Base-by-base conservation (phyloP, 768 basidiomycete genomes). In the Tylopilus sp. region DNA sequence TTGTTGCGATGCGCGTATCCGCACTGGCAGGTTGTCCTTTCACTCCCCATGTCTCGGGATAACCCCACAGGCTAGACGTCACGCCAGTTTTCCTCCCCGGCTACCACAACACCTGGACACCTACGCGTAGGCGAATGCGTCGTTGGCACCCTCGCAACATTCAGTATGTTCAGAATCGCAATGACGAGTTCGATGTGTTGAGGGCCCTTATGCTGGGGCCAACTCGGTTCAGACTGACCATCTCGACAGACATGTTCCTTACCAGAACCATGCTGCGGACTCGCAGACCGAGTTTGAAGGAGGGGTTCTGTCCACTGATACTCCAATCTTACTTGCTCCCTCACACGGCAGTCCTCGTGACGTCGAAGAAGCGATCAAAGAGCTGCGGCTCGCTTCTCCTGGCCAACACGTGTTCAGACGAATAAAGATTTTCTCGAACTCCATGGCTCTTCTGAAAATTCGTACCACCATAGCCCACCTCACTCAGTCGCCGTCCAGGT, bases 361-460 rank as follows among this genome's bases (percentile, higher is more conserved):
- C 54, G 55, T 84, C 19, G 55, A 72, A 58, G 57, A 67, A 21
- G 83, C 85, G 12, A 85, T 86, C 17, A 62, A 71, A 16, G 81
- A 85, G 56, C 72, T 88, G 29, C 72, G 69, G 22, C 54, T 61
- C 4, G 66, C 69, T 14, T 73, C 87, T 59, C 75, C 81, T 7
- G 71, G 63, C n/a, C 64, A 71, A n/a, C 70, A 75, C 34, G 69
- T 17, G 79, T 87, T 24, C 71, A 75, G 25, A 85, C 81, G 3
- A 78, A 82, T 57, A 71, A 74, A 13, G 73, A 78, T 30, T 69
- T 74, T 17, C 70, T 89, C 24, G 69, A 73, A 41, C 74, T 75
- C 29, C 76, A 86, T 54, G 88, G 88, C 5, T 83, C 79, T 30
- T 89, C 86, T 1, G 81, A 81, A 56, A 82, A 87, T 61, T 84